These are phyloP conservation scores for Botrytis fragariae DNA, from an alignment of 2,329 filamentous ascomycete genomes.

Conservation along the genomic window DNA sequence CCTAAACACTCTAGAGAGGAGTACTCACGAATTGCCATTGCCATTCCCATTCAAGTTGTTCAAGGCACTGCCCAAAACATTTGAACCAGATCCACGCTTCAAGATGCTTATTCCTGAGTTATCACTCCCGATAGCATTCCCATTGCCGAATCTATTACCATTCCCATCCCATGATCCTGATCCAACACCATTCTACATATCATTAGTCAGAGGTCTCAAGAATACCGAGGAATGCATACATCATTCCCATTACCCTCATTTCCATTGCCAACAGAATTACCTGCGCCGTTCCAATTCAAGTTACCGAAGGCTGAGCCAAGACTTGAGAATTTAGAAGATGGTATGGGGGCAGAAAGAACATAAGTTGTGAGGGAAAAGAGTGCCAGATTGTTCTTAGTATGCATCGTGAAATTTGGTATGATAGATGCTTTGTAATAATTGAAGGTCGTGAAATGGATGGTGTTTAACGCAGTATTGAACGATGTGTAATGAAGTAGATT, in stretches of 20 bases:
- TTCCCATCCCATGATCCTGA: neutral
- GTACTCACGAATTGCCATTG: neutral
- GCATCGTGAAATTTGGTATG: neutral
- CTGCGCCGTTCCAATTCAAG: neutral
- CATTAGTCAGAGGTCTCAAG: neutral
- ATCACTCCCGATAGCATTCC: neutral
- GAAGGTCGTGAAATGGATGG: neutral
- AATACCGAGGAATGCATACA: neutral
- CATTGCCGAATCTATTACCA: neutral
- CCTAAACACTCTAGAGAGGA: neutral
- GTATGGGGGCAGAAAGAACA: slow-evolving; percentile 2
- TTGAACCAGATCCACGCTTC: neutral
- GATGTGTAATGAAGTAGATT: neutral
- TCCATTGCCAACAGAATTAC: neutral
- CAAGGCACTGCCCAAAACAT: neutral
- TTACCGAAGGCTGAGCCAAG: neutral
- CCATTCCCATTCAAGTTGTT: neutral
- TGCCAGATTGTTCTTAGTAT: neutral
- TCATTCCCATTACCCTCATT: neutral
- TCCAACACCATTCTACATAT: neutral
- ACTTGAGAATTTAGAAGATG: neutral
- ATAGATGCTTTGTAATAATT: neutral
- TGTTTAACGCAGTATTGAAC: neutral
- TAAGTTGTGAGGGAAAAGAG: neutral
- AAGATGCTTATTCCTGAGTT: neutral